A percentile compares a stretch with the other conserved stretches of the same genome.
phyloP scores from a whole-genome alignment of 805 yeast species.

The Tetrapisispora fleetii region DNA sequence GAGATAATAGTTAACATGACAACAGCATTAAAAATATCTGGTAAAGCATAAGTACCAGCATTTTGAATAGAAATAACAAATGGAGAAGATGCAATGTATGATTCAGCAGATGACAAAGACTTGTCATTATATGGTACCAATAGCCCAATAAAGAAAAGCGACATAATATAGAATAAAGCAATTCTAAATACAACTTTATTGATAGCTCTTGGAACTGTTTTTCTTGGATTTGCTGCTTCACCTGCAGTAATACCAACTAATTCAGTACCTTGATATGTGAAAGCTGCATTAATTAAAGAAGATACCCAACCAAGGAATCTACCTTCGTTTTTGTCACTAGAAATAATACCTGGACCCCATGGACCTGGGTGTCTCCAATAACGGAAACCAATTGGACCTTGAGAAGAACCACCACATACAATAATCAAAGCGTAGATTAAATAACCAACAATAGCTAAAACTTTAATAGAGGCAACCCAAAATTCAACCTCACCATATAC shows the following conservation, averaged over 20 bases:
- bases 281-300: slow-evolving; percentile 45
- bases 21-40: slow-evolving; percentile 64
- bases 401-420: slow-evolving; percentile 47
- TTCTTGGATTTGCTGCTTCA: slow-evolving; percentile 55
- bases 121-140: slow-evolving; percentile 56
- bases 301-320: slow-evolving; percentile 46
- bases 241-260: slow-evolving; percentile 51
- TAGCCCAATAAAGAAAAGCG: slow-evolving; percentile 55
- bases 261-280: slow-evolving; percentile 53
- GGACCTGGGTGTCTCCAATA: slow-evolving; percentile 63
- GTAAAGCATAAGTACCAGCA: slow-evolving; percentile 57
- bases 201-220: slow-evolving; percentile 59
- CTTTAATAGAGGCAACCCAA: slow-evolving; percentile 46
- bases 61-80: slow-evolving; percentile 57
- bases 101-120: slow-evolving; percentile 27
- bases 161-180: slow-evolving; percentile 47
- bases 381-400: slow-evolving; percentile 54
- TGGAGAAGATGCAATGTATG: slow-evolving; percentile 49
- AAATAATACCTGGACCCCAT: slow-evolving; percentile 49
- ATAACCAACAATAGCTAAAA: slow-evolving; percentile 46
- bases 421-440: slow-evolving; percentile 43
- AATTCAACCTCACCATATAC: slow-evolving; percentile 50
- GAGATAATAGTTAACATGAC: slow-evolving; percentile 57
- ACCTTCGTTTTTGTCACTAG: slow-evolving; percentile 33
- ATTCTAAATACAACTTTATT: slow-evolving; percentile 57